Percentiles rank a stretch among this genome's conserved stretches.
phyloP scores from a whole-genome alignment of 352 stramenopile genomes.

The Phytophthora litchii region DNA sequence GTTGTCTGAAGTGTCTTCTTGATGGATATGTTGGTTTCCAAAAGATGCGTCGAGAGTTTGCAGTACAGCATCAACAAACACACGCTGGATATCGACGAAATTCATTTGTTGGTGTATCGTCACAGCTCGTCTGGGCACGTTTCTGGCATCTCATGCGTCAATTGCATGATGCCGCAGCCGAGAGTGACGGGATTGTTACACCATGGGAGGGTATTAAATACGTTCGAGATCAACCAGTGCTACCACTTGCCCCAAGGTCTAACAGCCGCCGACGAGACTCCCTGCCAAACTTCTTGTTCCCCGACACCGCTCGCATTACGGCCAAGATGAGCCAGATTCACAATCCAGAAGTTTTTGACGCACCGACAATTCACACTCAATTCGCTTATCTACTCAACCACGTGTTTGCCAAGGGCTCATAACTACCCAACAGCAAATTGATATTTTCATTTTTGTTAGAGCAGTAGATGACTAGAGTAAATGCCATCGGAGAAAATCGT shows the following conservation, averaged over 20 bases:
- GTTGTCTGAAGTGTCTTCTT: constrained; percentile 83
- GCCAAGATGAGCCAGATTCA: constrained; percentile 50
- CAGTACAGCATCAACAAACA: constrained; percentile 22
- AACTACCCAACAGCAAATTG: no score
- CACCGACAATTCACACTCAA: constrained; percentile 50
- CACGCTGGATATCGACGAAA: constrained; percentile 17
- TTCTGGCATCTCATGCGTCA: constrained; percentile 88
- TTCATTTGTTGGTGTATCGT: constrained; percentile 49
- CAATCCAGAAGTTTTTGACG: constrained; percentile 63
- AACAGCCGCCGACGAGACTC: constrained; percentile 50
- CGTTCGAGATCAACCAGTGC: constrained; percentile 32
- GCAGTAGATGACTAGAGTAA: no score
- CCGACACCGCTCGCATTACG: constrained; percentile 68
- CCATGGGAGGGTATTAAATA: constrained; percentile 53
- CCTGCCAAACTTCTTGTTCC: constrained; percentile 73
- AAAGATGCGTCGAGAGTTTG: constrained; percentile 67
- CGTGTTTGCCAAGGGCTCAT: constrained; percentile 17
- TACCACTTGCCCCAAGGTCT: constrained; percentile 47
- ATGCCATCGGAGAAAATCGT: no score
- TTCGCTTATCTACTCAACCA: constrained; percentile 43
- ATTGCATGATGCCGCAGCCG: constrained; percentile 65
- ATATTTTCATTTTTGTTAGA: no score
- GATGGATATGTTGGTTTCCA: constrained; percentile 85
- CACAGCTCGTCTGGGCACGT: constrained; percentile 70
- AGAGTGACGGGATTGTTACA: constrained; percentile 69